Base-by-base conservation (phyloP, 257 asterid species). In the Przewalskia tangutica region DNA sequence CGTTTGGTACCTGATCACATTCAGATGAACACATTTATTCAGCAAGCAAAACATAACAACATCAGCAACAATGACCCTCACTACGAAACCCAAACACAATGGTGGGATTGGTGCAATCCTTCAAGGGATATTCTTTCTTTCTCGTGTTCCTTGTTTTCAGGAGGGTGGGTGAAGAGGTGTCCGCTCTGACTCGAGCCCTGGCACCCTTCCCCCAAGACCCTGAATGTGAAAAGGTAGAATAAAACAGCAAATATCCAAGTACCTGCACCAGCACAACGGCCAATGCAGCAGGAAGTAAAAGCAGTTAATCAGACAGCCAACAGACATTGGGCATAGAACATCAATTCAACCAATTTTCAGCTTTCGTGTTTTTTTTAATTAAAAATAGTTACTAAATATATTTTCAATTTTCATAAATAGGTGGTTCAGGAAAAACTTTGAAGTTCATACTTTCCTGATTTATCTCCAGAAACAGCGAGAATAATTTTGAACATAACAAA, bases 1-100 rank as follows among this genome's bases (percentile, higher is more conserved):
- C 98, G 77, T 94, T 94, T 0, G 98, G 98, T 46, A 92, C 89
- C 98, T 94, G 87, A 75, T 64, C 53, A 82, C 3, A 32, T 68
- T 58, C 64, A 13, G n/a, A 27, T 38, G 40, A 66, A 65, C 66
- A 4, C 14, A 58, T 48, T 42, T 34, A 62, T 65, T 36, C 53
- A 63, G 54, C 46, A 23, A 42, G 12, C 59, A 36, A 3, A 53
- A 70, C 48, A 76, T 14, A 46, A 40, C 12, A 56, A 64, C 18
- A 38, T 66, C 73, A 36, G 36, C 3, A 7, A 48, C 13, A 5
- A 66, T 38, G 27, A 36, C 5, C 23, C 16, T 16, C 23, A 38
- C 13, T 40, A 7, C 2, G 12, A 36, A 38, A 66, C 9, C 48
- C 3, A 36, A 38, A 66, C 76, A 38, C 13, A 42, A 7, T 6